Base-by-base conservation (phyloP, 2,329 filamentous ascomycete species). In the Diaporthe citrichinensis region DNA sequence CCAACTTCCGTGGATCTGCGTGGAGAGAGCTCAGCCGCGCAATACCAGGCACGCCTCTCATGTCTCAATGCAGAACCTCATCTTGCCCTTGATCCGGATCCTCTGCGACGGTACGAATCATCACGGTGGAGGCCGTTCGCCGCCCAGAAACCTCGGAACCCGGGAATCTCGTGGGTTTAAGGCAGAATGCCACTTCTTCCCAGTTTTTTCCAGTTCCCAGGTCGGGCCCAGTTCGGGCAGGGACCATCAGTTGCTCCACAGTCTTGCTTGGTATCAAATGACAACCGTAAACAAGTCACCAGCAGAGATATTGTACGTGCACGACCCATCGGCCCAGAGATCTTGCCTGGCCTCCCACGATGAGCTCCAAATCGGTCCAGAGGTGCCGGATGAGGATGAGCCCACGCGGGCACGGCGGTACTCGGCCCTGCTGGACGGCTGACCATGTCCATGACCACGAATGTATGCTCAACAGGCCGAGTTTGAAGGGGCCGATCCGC, bases 1-100 rank as follows among this genome's bases (percentile, higher is more conserved):
- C 65, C 65, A 69, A 69, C 49, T 69, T 69, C 65, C 65, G 65
- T 69, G 34, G 65, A 55, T 55, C 49, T 55, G 49, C 65, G 49
- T 53, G 34, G 46, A 55, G 46, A 55, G 65, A 53, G 12, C 34
- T 68, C 65, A 68, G 65, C 46, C 65, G 65, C 65, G 39, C 46
- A 34, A 39, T 20, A 39, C 46, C 46, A 68, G 39, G 14, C 65
- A 14, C 55, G 31, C 23, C 49, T 69, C 34, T 55, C n/a, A 36
- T 39, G 49, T 36, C 34, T 69, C n/a, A 34, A 28, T 23, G n/a
- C 49, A 41, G 34, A 25, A 51, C 3, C 49, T 69, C 46, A 55
- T 53, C 12, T 39, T 53, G 44, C 23, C 31, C 31, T 41, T 28
- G 23, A 25, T 23, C 14, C 58, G n/a, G 36, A 25, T 61, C 58